Evolutionary conservation across 179 eudicot species (phyloP), one percentile per base, ranked within the genome.

Genomic region (Corrigiola litoralis): DNA sequence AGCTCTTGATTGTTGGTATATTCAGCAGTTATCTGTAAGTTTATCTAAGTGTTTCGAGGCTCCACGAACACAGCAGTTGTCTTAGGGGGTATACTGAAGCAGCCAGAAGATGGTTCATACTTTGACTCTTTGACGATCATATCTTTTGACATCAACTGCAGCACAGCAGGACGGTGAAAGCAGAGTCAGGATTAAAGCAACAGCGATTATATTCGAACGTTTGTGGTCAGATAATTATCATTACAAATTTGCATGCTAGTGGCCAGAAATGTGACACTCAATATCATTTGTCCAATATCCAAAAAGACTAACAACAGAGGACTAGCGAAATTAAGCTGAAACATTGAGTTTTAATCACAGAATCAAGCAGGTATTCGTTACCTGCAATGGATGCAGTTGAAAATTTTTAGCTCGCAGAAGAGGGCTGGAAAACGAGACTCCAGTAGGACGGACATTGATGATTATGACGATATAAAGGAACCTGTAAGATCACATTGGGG

Each of bases 21-120:
- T 6, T 42, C 21, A 58, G 44, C 31, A 60, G 31, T 17, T 4
- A 28, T 48, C 45, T 8, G 18, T 0, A 9, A 27, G 33, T 31
- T 24, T 45, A 52, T n/a, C 63, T 70, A 75, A 68, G 14, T 42
- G 20, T 69, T 54, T 31, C 97, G 81, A 28, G 84, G 81, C 72
- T 95, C 90, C 58, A 95, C 82, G 66, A 95, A 95, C 67, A 95
- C 99, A 38, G 95, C 72, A 31, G 95, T 81, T 58, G 97, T 88
- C 82, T 79, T 83, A 36, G 88, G 71, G 9, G 97, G 95, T 65
- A 91, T 70, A 4, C 54, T 75, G 68, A 95, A 91, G 73, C 85
- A 62, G 31, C 96, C 96, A 5, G 79, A 66, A n/a, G 83, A 73
- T 20, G 90, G 68, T 64, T 91, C 89, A 38, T 86, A 95, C 66